Base-by-base conservation (phyloP, 2,329 filamentous ascomycete genomes). In the Penicillium expansum region DNA sequence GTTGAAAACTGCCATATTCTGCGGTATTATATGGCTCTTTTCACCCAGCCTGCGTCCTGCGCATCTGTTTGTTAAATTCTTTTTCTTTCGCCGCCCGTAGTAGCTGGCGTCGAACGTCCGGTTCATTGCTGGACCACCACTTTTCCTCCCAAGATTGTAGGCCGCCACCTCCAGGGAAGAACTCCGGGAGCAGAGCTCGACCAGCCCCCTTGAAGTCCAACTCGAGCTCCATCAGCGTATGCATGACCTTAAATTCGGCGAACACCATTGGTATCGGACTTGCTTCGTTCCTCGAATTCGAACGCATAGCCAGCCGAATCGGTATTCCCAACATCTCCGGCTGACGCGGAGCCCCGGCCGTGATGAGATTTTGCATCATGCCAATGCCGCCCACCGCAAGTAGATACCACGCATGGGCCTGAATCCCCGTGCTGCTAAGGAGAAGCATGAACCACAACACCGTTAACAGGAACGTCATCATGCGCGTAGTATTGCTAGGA, bases 401-500 rank as follows among this genome's bases (percentile, higher is more conserved):
- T 9, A 80, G 62, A 57, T 67, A 77, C 76, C 77, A 80, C 1
- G 73, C 69, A 37, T 77, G 58, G 4, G 67, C 33, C n/a, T 71
- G 65, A 3, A 77, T 41, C 0, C 74, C 76, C 0, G 74, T 64
- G 0, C 72, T 74, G 1, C 71, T 73, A 24, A 80, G 74, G 1
- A 80, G 69, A 3, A 80, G 67, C 1, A 71, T 59, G 2, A 77
- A 63, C 78, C 77, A 80, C 9, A 76, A 35, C 7, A 37, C 45
- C 10, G 32, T 22, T 18, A 48, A 27, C 32, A 48, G 14, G 22
- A 48, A 48, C 20, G 32, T 27, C 14, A 48, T 22, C 32, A 24
- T 27, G 20, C 45, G 45, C 16, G 45, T 48, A 7, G 62, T 52
- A 13, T 58, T 64, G 5, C 44, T 35, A 22, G 45, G 32, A 20